Evolutionary conservation across 495 filamentous ascomycete species (phyloP), one percentile per base, ranked within the genome.

Genomic region (Pyronema domesticum): DNA sequence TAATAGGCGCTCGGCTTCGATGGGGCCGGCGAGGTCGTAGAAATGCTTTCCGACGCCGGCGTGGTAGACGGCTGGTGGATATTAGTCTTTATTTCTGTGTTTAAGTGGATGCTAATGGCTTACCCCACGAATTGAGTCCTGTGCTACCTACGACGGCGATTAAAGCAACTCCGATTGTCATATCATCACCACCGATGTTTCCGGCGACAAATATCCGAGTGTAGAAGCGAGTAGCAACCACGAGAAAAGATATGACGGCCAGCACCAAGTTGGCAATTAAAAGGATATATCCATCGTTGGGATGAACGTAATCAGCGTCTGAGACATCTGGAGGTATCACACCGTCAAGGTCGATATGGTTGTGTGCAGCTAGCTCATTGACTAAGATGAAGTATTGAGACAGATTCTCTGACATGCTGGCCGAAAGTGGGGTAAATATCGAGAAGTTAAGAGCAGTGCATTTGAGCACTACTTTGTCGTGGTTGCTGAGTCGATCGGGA

Each of bases 181-280:
- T 46, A 56, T 65, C 63, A 59, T 65, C 63, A 14, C 45, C 52
- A 6, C 63, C 63, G 33, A 65, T 17, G 15, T 60, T 57, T 1
- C 60, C 60, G 10, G 55, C 61, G 34, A 64, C 55, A 46, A 60
- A 63, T 13, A 53, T 39, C 8, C 60, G 51, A 7, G 60, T 55
- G 44, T 58, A 64, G 11, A 63, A 63, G 30, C 61, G 57, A 8
- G 40, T 48, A 35, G 43, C 37, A 19, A 64, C 61, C 18, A 60
- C 43, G 6, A 55, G n/a, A 15, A 53, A 51, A 5, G 60, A 55
- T 14, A 55, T 36, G 23, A 34, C 40, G 13, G 58, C 18, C 37
- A 64, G 37, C 10, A 53, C 54, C 6, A 57, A 34, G 17, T 55
- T 54, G 3, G 37, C 8, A 37, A 64, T 30, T 36, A 64, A 51